Percentiles rank a stretch among this genome's conserved stretches.
Evolutionary conservation across 192 early-diverging fungal genomes (phyloP).

Genomic region (Rhizoclosmatium globosum): DNA sequence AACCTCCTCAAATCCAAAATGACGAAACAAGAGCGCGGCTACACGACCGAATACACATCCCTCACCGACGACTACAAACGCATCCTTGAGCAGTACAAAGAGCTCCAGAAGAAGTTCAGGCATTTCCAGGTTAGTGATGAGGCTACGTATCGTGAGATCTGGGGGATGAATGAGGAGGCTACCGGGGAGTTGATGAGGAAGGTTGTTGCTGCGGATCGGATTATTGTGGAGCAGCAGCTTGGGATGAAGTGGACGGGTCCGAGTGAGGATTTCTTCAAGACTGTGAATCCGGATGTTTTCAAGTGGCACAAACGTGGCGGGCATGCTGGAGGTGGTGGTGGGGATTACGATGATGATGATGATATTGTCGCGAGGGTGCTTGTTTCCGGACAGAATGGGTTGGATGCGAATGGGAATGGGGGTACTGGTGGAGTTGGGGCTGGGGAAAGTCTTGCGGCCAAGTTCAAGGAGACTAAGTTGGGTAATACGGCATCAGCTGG

Average conservation of each 20-base stretch:
- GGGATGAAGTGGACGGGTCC: conserved; percentile 59
- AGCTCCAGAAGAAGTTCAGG: conserved; percentile 68
- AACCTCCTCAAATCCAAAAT: conserved; percentile 64
- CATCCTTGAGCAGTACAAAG: conserved; percentile 67
- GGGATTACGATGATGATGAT: conserved; percentile 1
- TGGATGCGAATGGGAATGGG: not conserved
- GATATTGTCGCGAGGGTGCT: conserved; percentile 13
- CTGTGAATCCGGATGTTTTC: conserved; percentile 47
- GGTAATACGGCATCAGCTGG: conserved; percentile 26
- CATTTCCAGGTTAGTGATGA: conserved; percentile 62
- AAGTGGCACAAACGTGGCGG: conserved; percentile 10
- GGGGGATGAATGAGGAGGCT: conserved; percentile 65
- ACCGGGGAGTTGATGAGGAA: conserved; percentile 61
- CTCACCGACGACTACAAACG: conserved; percentile 69
- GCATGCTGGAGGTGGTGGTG: not conserved
- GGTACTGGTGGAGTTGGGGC: not conserved
- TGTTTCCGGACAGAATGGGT: not conserved
- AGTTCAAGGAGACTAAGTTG: conserved; percentile 44
- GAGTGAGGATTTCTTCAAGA: conserved; percentile 53
- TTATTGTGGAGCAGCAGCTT: conserved; percentile 67
- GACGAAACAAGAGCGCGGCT: conserved; percentile 61
- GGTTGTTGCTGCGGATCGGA: conserved; percentile 61
- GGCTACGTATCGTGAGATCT: conserved; percentile 59
- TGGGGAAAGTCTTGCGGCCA: conserved; percentile 42
- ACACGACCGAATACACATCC: conserved; percentile 54